Conservation (phyloP, 306 rosid genomes). For the Lablab purpureus region DNA sequence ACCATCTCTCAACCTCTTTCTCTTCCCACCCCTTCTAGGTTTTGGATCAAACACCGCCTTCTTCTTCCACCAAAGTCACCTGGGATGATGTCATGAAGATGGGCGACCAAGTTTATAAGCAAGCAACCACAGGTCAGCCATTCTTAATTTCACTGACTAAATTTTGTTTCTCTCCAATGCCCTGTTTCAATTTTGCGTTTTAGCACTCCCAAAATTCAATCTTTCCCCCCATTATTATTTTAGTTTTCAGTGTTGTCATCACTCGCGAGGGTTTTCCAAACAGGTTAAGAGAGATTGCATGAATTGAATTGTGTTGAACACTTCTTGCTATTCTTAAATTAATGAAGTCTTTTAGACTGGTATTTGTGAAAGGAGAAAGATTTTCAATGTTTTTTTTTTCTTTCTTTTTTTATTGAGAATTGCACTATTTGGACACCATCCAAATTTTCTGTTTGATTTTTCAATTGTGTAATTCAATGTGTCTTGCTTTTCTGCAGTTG, state of each 20-base stretch:
- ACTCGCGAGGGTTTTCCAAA: not conserved
- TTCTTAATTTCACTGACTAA: not conserved
- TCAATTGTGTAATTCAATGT: conserved; percentile 2
- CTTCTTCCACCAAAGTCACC: conserved; percentile 71
- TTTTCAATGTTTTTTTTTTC: no score
- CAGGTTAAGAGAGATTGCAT: not conserved
- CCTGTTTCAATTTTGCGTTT: not conserved
- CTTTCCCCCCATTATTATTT: not conserved
- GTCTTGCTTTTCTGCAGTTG: conserved; percentile 60
- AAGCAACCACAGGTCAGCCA: conserved; percentile 77
- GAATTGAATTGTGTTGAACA: not conserved
- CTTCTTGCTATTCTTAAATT: not conserved
- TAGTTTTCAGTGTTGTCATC: not conserved
- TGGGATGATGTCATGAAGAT: conserved; percentile 82
- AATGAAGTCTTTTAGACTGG: not conserved
- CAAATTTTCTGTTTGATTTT: not conserved
- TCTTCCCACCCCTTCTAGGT: conserved; percentile 45
- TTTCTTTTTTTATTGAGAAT: not conserved
- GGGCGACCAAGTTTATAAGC: conserved; percentile 78
- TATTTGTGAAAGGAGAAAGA: not conserved
- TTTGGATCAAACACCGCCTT: conserved; percentile 70
- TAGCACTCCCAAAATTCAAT: not conserved
- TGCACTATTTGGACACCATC: not conserved
- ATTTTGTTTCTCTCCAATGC: not conserved
- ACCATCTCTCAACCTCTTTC: not conserved